These are phyloP conservation scores for Clitopilus passeckerianus DNA, from an alignment of 768 basidiomycete genomes.

Conservation along the genomic window DNA sequence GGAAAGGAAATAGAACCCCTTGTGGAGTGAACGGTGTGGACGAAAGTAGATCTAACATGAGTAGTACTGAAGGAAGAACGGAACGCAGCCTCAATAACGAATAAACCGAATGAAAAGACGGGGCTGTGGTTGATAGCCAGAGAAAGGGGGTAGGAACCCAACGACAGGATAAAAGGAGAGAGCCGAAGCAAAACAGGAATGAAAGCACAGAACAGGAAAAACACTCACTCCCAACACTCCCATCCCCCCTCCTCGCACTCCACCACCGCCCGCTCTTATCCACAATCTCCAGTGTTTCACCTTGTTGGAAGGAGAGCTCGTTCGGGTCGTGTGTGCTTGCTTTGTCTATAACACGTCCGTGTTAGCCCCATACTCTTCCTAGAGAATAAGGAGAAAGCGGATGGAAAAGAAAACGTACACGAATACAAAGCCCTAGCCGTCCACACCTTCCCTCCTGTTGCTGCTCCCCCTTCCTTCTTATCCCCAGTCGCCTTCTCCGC, in stretches of 20 bases:
- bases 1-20: too few relatives aligned
- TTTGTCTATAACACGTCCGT: too few relatives aligned
- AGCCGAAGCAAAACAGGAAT: neutral
- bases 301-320: conserved; percentile 82
- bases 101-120: too few relatives aligned
- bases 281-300: conserved; percentile 76
- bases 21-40: too few relatives aligned
- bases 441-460: neutral
- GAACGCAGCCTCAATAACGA: too few relatives aligned
- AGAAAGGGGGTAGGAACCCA: conserved; percentile 1
- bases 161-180: neutral
- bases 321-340: conserved; percentile 76
- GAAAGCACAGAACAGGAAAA: conserved; percentile 13
- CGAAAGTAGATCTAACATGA: too few relatives aligned
- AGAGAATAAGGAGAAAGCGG: too few relatives aligned
- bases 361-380: too few relatives aligned
- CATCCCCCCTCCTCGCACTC: conserved; percentile 68
- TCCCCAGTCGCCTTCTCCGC: neutral
- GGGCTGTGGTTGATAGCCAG: too few relatives aligned
- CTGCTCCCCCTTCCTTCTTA: neutral
- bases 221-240: conserved; percentile 58
- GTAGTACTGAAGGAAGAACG: too few relatives aligned
- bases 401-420: neutral
- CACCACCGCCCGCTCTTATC: conserved; percentile 86
- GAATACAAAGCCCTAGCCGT: conserved; percentile 23